Base-by-base conservation (phyloP, 805 yeast genomes). In the Starmerella lactis-condensi region DNA sequence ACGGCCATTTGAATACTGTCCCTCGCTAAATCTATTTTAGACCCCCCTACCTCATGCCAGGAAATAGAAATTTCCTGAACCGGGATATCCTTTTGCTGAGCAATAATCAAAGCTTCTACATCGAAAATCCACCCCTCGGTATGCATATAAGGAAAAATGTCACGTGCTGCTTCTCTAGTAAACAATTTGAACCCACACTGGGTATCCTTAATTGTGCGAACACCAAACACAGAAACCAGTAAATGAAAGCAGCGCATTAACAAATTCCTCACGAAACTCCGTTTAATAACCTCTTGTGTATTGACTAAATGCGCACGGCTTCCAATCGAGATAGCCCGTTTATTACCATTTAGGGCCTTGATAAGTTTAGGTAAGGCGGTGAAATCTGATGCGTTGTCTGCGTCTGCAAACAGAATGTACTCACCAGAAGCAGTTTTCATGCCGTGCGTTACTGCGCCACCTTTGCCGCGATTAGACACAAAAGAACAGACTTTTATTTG, bases 101-200 rank as follows among this genome's bases (percentile, higher is more conserved):
- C 94, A 36, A 89, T 58, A 32, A 89, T 67, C 42, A 89, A 60
- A 11, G 85, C 68, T 57, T 89, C 98, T 20, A 89, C 95, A 50
- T 89, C 98, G 54, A 89, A 89, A 22, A 89, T 89, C 98, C 98
- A 89, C 31, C 96, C 73, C 54, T 89, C 98, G 8, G 93, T 85
- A 52, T 85, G 95, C 76, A 89, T 67, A 42, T 66, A 72, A 2
- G 95, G 94, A 53, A 82, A 81, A 26, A 89, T 77, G 32, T 46
- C 46, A 12, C 45, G 47, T 16, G 73, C 65, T 0, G 94, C 75
- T 6, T 62, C 57, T 37, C 71, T 66, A 43, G 85, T 78, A 54
- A 85, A 89, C 53, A 89, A 57, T 54, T 89, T 89, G 59, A 89
- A 89, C 2, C 98, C 98, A 58, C 98, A 89, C 58, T 89, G 98